phyloP scores from a whole-genome alignment of 306 rosid genomes.

The Cucurbita argyrosperma region DNA sequence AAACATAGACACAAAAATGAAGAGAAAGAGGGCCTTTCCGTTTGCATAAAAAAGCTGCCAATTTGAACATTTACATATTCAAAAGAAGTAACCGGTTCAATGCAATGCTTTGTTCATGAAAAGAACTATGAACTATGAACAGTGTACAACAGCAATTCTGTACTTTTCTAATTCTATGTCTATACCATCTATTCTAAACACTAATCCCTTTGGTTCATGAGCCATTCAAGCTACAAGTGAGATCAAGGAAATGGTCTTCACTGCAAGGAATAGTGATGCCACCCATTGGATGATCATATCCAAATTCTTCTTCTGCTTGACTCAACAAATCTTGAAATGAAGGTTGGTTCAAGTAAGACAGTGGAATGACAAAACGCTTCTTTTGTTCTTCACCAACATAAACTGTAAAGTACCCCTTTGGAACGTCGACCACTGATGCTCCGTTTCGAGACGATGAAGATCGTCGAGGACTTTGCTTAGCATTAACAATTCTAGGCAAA shows the following conservation, averaged over 20 bases:
- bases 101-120: too few relatives aligned
- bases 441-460: slow-evolving; percentile 6
- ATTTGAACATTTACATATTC: too few relatives aligned
- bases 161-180: neutral
- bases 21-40: too few relatives aligned
- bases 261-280: slow-evolving; percentile 26
- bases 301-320: slow-evolving; percentile 20
- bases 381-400: slow-evolving; percentile 19
- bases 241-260: neutral
- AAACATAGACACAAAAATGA: too few relatives aligned
- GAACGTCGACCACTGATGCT: neutral
- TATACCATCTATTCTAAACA: neutral
- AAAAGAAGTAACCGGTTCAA: too few relatives aligned
- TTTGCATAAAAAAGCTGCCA: too few relatives aligned
- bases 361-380: slow-evolving; percentile 17
- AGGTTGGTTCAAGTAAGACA: slow-evolving; percentile 21
- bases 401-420: slow-evolving; percentile 21
- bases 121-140: neutral
- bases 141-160: neutral
- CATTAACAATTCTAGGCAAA: neutral
- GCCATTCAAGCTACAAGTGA: neutral
- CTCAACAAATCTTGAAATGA: slow-evolving; percentile 19
- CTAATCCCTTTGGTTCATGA: neutral
- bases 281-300: slow-evolving; percentile 28
- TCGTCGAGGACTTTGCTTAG: slow-evolving; percentile 5